Evolutionary conservation across 371 early-diverging fungal genomes (phyloP).

Genomic region (Encephalitozoon intestinalis): DNA sequence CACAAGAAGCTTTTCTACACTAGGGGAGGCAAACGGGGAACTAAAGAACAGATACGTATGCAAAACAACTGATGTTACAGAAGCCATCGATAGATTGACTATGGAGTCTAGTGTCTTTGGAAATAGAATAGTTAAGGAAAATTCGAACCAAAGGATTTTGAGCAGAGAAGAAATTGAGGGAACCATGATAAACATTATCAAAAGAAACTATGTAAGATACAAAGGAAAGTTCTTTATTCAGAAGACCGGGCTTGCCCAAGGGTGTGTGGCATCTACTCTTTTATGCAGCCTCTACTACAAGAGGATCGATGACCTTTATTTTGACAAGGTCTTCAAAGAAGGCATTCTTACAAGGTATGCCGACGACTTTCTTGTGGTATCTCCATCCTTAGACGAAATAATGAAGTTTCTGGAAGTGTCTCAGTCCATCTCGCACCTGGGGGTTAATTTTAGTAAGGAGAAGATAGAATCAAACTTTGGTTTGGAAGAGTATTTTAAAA

Average conservation of each 20-base stretch:
- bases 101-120: not conserved
- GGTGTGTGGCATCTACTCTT: conserved; percentile 42
- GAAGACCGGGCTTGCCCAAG: conserved; percentile 54
- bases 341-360: conserved; percentile 46
- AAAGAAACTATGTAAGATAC: conserved; percentile 22
- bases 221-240: conserved; percentile 31
- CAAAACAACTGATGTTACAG: not conserved
- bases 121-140: conserved; percentile 21
- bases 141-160: not conserved
- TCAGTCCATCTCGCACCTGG: conserved; percentile 10
- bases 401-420: conserved; percentile 19
- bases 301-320: conserved; percentile 36
- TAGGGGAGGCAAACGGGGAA: not conserved
- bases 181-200: conserved; percentile 4
- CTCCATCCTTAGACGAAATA: conserved; percentile 26
- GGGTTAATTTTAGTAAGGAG: conserved; percentile 29
- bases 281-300: conserved; percentile 43
- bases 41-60: not conserved
- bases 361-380: conserved; percentile 53
- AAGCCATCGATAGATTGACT: not conserved
- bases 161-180: conserved; percentile 9
- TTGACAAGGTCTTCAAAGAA: conserved; percentile 36
- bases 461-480: conserved; percentile 51
- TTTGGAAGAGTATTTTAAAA: not conserved
- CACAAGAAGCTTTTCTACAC: not conserved